phyloP scores from a whole-genome alignment of 2,329 filamentous ascomycete genomes.

The Lanzia echinophila region DNA sequence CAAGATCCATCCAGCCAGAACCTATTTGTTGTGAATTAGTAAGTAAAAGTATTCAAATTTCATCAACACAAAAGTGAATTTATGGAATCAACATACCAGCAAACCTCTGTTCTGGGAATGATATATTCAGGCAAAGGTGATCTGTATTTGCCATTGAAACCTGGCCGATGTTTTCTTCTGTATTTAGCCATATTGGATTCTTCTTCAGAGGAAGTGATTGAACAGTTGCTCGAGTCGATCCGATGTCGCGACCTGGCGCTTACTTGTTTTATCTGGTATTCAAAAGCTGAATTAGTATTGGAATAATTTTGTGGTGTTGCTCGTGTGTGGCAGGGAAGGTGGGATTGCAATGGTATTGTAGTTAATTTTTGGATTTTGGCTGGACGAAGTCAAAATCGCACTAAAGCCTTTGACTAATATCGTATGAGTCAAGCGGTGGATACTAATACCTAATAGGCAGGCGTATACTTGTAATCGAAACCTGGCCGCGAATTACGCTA shows the following conservation, averaged over 20 bases:
- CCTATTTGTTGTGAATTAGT: constrained; percentile 7
- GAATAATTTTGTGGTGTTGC: too few species aligned
- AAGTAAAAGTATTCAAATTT: not conserved
- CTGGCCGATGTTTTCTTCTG: not conserved
- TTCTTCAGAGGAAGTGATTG: not conserved
- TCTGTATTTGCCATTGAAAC: not conserved
- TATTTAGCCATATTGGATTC: not conserved
- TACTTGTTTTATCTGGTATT: not conserved
- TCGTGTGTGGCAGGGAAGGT: too few species aligned
- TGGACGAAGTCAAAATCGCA: not conserved
- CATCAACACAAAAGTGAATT: not conserved
- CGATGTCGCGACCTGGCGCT: not conserved
- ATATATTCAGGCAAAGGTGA: constrained; percentile 1
- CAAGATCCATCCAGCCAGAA: constrained; percentile 19
- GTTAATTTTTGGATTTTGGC: too few species aligned
- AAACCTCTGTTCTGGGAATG: constrained; percentile 17
- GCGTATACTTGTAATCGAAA: not conserved
- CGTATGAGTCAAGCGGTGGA: not conserved
- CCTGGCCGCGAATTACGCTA: not conserved
- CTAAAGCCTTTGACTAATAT: not conserved
- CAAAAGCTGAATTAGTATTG: too few species aligned
- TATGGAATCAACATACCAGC: constrained; percentile 14
- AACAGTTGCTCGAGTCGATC: not conserved
- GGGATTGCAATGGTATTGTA: too few species aligned
- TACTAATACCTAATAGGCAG: not conserved